Percentiles rank a stretch among this genome's conserved stretches.
These are phyloP conservation scores for Ceratobasidium theobromae DNA, from an alignment of 1,284 basidiomycete genomes.

Conservation along the genomic window DNA sequence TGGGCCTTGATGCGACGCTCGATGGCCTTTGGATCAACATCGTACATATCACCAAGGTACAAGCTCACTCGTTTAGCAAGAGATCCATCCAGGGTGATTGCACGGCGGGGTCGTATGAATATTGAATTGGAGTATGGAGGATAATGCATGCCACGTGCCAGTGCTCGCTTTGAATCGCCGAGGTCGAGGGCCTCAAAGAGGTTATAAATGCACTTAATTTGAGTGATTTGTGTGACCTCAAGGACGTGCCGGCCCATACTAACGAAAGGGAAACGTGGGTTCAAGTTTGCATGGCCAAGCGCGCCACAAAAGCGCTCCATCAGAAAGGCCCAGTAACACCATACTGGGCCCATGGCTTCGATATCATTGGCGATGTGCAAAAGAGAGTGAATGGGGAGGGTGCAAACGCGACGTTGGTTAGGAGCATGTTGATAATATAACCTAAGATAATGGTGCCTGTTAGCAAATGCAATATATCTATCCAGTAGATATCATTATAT, in stretches of 20 bases:
- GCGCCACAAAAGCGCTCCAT: conserved; percentile 47
- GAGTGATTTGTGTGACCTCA: neutral
- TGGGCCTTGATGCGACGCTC: neutral
- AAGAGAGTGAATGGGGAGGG: conserved; percentile 45
- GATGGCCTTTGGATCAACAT: neutral
- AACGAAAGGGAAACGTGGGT: neutral
- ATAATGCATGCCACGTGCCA: neutral
- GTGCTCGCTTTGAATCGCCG: neutral
- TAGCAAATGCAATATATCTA: too few species aligned
- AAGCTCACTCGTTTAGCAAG: neutral
- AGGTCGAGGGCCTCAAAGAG: neutral
- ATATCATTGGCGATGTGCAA: conserved; percentile 46
- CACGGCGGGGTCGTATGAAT: neutral
- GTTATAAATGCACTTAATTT: conserved; percentile 7
- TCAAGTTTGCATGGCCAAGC: conserved; percentile 3
- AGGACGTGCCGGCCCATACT: conserved; percentile 10
- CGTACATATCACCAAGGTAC: neutral
- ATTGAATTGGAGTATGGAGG: neutral
- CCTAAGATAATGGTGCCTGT: neutral
- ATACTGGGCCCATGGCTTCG: conserved; percentile 43
- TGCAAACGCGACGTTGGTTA: conserved; percentile 36
- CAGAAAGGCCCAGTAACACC: conserved; percentile 47
- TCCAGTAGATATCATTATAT: neutral
- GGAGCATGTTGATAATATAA: conserved; percentile 24
- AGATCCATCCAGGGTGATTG: neutral